These are phyloP conservation scores for Cutaneotrichosporon daszewskae DNA, from an alignment of 1,284 basidiomycete species.

Conservation along the genomic window DNA sequence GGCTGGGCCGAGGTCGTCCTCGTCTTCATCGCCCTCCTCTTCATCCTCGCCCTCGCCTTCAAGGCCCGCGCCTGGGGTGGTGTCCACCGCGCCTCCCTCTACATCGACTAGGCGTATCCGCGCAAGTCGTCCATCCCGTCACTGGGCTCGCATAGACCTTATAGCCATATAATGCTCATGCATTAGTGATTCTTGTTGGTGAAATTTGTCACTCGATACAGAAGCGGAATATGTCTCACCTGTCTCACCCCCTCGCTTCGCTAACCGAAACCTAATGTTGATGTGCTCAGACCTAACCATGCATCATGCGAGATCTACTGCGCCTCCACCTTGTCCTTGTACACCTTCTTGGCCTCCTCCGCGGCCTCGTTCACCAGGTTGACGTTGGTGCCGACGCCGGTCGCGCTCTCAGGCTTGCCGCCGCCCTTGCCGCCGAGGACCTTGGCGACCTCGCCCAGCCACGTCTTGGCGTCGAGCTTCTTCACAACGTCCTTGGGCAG, in stretches of 20 bases:
- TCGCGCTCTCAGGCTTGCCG: constrained; percentile 82
- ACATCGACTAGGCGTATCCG: constrained; percentile 24
- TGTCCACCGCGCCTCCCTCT: constrained; percentile 32
- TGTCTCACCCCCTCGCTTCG: too few relatives aligned
- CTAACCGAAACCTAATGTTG: too few relatives aligned
- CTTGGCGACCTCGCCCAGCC: constrained; percentile 71
- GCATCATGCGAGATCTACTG: too few relatives aligned
- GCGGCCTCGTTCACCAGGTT: constrained; percentile 67
- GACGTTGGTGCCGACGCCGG: constrained; percentile 71
- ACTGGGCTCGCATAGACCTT: too few relatives aligned
- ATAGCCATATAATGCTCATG: too few relatives aligned
- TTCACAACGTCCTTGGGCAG: constrained; percentile 63
- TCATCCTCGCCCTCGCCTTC: constrained; percentile 37
- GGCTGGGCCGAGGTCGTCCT: constrained; percentile 48
- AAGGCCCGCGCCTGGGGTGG: constrained; percentile 44
- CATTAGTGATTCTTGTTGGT: too few relatives aligned
- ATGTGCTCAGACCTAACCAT: too few relatives aligned
- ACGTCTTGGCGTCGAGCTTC: constrained; percentile 70
- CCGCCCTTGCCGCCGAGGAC: constrained; percentile 88
- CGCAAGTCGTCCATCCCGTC: too few relatives aligned
- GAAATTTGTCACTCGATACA: too few relatives aligned
- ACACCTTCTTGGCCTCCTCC: constrained; percentile 48
- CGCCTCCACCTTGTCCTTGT: constrained; percentile 20
- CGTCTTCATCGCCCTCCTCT: constrained; percentile 31
- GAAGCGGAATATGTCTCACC: too few relatives aligned